phyloP scores from a whole-genome alignment of 176 grass and related monocot genomes.

The Secale cereale region DNA sequence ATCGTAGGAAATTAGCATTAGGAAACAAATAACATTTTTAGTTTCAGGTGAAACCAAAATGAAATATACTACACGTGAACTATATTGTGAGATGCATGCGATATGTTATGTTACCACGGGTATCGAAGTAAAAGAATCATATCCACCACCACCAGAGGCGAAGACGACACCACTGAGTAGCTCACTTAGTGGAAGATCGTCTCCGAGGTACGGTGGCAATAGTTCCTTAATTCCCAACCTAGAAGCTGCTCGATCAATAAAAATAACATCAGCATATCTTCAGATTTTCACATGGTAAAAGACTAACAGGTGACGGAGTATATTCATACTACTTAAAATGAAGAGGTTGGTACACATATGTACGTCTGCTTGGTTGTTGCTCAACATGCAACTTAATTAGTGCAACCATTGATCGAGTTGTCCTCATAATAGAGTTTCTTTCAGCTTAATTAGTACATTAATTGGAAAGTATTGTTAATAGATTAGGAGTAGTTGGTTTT shows the following conservation, averaged over 20 bases:
- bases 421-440: neutral
- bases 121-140: slow-evolving; percentile 26
- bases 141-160: slow-evolving; percentile 35
- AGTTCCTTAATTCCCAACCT: slow-evolving; percentile 19
- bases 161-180: slow-evolving; percentile 37
- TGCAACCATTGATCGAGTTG: neutral
- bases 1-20: neutral
- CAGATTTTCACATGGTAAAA: neutral
- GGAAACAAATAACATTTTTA: neutral
- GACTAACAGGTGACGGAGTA: neutral
- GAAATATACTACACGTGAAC: neutral
- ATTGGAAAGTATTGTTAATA: neutral
- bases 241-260: neutral
- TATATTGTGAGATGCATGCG: neutral
- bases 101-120: neutral
- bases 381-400: neutral
- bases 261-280: neutral
- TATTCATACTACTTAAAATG: too few relatives aligned
- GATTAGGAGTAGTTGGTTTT: neutral
- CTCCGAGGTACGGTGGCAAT: slow-evolving; percentile 11
- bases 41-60: neutral
- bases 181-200: slow-evolving; percentile 10
- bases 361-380: neutral
- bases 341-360: too few relatives aligned
- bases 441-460: neutral